Evolutionary conservation across 1,284 basidiomycete genomes (phyloP), one percentile per base, ranked within the genome.

Genomic region (Ustilago curta): DNA sequence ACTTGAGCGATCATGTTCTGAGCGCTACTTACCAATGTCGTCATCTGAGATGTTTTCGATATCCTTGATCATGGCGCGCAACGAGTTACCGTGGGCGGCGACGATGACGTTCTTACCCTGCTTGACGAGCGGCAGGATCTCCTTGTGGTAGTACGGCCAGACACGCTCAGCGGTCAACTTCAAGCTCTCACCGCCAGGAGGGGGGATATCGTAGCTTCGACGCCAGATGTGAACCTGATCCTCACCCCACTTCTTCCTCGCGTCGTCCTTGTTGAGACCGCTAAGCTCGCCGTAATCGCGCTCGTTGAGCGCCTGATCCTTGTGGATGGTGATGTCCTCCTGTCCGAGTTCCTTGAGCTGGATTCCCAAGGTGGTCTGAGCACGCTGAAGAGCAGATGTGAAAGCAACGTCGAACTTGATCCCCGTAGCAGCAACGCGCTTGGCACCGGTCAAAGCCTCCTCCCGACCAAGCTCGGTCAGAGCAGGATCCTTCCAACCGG

Each of bases 191-290:
- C 86, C 86, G 6, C 84, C 84, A 25, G 86, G 86, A 31, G 86
- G 86, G 21, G 83, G 84, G 25, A 87, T 79, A 68, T 87, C 86
- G 71, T 80, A 85, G 39, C 78, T 81, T 47, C 84, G 75, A 31
- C 84, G 69, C 84, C 84, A 85, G 58, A 86, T 85, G 82, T 86
- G 86, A 29, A 87, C 86, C 77, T 87, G 86, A 35, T 87, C 86
- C 61, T 86, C 86, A 43, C 86, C 86, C 69, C 79, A 87, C 80
- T 87, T 86, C 70, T 84, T 82, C 45, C 86, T 76, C 29, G 86
- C 86, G 42, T 84, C 84, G 62, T 86, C 86, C 82, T 86, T 86
- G 85, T 86, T 86, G 52, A 86, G 78, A 31, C 86, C 86, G 32
- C 84, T 83, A 23, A 86, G 74, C 61, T 86, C 86, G 47, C 86